phyloP scores from a whole-genome alignment of 192 early-diverging fungal species.

The Coemansia sp. region DNA sequence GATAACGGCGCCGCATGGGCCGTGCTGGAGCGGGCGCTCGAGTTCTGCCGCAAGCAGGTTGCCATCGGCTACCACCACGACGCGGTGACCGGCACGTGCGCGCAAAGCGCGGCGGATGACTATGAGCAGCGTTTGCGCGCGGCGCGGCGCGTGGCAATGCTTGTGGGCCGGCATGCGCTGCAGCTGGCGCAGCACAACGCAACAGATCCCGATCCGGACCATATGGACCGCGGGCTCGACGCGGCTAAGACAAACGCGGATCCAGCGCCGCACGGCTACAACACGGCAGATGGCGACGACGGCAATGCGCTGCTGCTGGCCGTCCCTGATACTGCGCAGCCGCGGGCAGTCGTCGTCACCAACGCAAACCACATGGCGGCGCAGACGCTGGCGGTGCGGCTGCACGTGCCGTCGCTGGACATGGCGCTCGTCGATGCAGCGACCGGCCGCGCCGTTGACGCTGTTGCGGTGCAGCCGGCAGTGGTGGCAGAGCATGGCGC shows the following conservation, averaged over 20 bases:
- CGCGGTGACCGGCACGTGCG: constrained; percentile 48
- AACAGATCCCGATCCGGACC: neutral
- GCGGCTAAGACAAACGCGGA: neutral
- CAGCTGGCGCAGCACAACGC: neutral
- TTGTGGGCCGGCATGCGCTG: constrained; percentile 10
- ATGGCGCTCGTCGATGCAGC: constrained; percentile 20
- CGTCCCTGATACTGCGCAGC: neutral
- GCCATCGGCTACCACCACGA: constrained; percentile 56
- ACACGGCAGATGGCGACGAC: constrained; percentile 12
- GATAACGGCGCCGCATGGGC: constrained; percentile 6
- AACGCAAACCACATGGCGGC: constrained; percentile 24
- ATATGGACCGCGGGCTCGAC: neutral
- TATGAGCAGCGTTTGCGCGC: constrained; percentile 28
- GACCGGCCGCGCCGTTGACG: neutral
- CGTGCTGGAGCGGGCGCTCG: constrained; percentile 25
- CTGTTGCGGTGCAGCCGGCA: neutral
- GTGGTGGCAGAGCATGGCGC: neutral
- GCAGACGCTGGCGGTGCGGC: constrained; percentile 38
- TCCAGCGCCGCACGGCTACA: constrained; percentile 8
- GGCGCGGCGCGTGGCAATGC: constrained; percentile 24
- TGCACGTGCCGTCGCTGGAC: constrained; percentile 19
- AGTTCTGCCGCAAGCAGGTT: constrained; percentile 49
- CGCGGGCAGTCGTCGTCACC: constrained; percentile 20
- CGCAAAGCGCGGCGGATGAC: constrained; percentile 22
- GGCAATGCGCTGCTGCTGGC: neutral